phyloP scores from a whole-genome alignment of 1,284 basidiomycete species.

The Neonothopanus nambi region DNA sequence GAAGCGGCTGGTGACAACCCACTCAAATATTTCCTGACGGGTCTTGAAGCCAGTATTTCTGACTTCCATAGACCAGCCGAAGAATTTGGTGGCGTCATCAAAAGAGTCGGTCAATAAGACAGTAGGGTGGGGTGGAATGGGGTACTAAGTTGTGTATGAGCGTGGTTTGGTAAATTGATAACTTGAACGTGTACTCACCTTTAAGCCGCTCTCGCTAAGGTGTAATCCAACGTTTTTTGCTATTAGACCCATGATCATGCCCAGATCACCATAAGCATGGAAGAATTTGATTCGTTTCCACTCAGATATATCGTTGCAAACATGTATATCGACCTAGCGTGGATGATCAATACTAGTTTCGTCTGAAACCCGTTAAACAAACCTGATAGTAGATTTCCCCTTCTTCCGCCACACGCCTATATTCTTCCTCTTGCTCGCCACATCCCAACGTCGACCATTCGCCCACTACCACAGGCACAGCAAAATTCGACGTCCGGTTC shows the following conservation, averaged over 20 bases:
- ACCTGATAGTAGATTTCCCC: constrained; percentile 16
- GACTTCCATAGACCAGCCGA: constrained; percentile 52
- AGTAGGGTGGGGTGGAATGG: constrained; percentile 42
- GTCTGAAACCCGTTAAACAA: background rate
- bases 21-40: constrained; percentile 53
- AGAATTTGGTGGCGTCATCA: constrained; percentile 50
- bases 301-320: constrained; percentile 50
- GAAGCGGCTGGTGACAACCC: constrained; percentile 52
- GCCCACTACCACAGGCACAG: constrained; percentile 40
- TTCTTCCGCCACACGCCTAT: background rate
- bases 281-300: constrained; percentile 53
- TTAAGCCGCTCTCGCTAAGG: constrained; percentile 55
- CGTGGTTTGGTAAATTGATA: background rate
- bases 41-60: constrained; percentile 57
- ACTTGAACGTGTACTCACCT: constrained; percentile 37
- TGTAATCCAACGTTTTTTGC: constrained; percentile 50
- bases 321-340: constrained; percentile 60
- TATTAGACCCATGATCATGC: constrained; percentile 63
- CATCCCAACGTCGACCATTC: constrained; percentile 31
- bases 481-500: constrained; percentile 62
- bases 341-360: background rate
- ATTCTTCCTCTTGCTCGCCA: background rate
- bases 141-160: constrained; percentile 32
- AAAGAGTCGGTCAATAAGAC: constrained; percentile 44
- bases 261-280: constrained; percentile 66